Base-by-base conservation (phyloP, 2,329 filamentous ascomycete species). In the Thielaviopsis ethacetica region DNA sequence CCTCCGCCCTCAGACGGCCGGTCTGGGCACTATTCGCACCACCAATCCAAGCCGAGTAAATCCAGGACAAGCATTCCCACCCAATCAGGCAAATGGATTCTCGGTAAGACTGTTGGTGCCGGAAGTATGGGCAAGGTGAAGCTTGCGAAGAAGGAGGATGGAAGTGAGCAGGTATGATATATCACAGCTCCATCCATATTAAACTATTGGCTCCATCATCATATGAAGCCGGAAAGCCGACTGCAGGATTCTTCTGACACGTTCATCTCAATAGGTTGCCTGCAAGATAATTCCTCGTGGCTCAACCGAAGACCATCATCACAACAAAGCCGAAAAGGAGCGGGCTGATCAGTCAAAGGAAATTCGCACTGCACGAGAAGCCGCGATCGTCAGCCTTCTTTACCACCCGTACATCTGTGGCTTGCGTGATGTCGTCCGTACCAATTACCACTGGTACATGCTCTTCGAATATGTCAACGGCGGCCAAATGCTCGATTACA, bases 361-460 rank as follows among this genome's bases (percentile, higher is more conserved):
- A 70, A 87, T 97, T 65, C 83, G 93, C 61, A 97, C 93, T 15
- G 90, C 91, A 49, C 83, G 93, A 67, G 93, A 98, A 71, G 91
- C 93, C 50, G 93, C 93, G 65, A 97, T 98, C 67, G 91, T 96
- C 63, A 95, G 88, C 26, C 82, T 98, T 54, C 80, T 96, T 60
- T 89, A 90, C 67, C 93, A 97, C 67, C 93, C 91, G 15, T 94
- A 95, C 68, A 94, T 98, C 61, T 97, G 93, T 70, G 90, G 88
- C 61, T 87, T 98, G 79, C 84, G 90, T 64, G 93, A 98, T 72
- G 90, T 96, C 26, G 86, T 97, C 59, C 85, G 91, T 60, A 97
- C 93, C 56, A 91, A 93, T 67, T 93, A 96, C 70, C 93, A 98
- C 72, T 98, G 93, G 93, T 98, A 98, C 72, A 98, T 98, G 93